phyloP scores from a whole-genome alignment of 345 rosid species.

The Xanthoceras sorbifolium region DNA sequence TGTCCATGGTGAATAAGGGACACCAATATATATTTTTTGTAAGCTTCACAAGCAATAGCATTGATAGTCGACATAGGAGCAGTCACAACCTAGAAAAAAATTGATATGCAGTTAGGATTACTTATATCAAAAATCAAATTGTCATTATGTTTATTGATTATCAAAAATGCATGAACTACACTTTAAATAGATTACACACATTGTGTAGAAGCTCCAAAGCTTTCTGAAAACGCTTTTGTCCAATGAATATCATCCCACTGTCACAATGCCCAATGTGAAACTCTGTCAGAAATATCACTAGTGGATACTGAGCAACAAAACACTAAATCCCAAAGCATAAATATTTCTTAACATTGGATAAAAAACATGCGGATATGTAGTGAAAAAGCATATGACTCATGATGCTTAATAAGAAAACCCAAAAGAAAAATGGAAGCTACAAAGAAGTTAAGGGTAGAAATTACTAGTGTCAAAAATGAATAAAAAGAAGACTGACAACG shows the following conservation, averaged over 20 bases:
- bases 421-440: background rate
- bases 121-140: constrained; percentile 10
- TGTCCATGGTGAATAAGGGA: constrained; percentile 86
- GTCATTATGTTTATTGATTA: background rate
- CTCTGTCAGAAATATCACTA: background rate
- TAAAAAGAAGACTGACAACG: background rate
- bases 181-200: constrained; percentile 35
- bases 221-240: constrained; percentile 73
- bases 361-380: background rate
- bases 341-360: background rate
- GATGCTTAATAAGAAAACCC: too few species aligned
- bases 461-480: background rate
- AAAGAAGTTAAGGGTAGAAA: too few species aligned
- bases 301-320: background rate
- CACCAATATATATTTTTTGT: constrained; percentile 83
- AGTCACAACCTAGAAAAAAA: constrained; percentile 70
- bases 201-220: constrained; percentile 93
- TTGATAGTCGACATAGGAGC: constrained; percentile 81
- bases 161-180: constrained; percentile 21
- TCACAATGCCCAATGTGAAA: constrained; percentile 26
- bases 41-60: constrained; percentile 91
- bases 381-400: background rate
- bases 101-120: constrained; percentile 16
- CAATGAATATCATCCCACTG: constrained; percentile 98
- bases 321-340: background rate